Evolutionary conservation across 352 stramenopile species (phyloP).

Genomic region (Phytophthora capsici): DNA sequence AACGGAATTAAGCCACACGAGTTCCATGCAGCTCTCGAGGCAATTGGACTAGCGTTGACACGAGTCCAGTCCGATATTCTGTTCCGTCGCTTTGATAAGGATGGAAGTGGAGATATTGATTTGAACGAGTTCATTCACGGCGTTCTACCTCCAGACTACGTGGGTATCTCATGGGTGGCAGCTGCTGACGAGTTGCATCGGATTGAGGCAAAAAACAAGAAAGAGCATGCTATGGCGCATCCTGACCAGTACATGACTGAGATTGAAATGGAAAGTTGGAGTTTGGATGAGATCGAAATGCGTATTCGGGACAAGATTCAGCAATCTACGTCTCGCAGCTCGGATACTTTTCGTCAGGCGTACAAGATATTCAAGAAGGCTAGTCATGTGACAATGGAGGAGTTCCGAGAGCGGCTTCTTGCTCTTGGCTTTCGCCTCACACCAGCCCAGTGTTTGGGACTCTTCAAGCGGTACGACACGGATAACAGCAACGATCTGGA

Average conservation of each 20-base stretch:
- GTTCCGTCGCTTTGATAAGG: slow-evolving; percentile 73
- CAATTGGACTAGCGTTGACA: slow-evolving; percentile 61
- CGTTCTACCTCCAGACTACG: slow-evolving; percentile 78
- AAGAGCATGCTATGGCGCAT: slow-evolving; percentile 47
- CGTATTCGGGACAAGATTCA: slow-evolving; percentile 85
- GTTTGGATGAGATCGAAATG: slow-evolving; percentile 77
- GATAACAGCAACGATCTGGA: slow-evolving; percentile 83
- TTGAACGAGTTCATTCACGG: slow-evolving; percentile 85
- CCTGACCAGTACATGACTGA: slow-evolving; percentile 79
- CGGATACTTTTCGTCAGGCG: slow-evolving; percentile 80
- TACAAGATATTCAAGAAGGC: slow-evolving; percentile 86
- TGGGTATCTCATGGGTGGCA: slow-evolving; percentile 73
- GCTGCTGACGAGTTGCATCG: slow-evolving; percentile 76
- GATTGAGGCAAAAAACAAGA: slow-evolving; percentile 63
- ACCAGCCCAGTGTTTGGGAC: slow-evolving; percentile 56
- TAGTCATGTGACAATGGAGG: slow-evolving; percentile 71
- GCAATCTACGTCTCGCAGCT: slow-evolving; percentile 78
- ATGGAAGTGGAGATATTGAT: slow-evolving; percentile 82
- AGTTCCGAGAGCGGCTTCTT: slow-evolving; percentile 75
- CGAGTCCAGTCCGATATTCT: slow-evolving; percentile 63
- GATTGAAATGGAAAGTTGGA: slow-evolving; percentile 81
- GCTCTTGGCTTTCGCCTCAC: slow-evolving; percentile 78
- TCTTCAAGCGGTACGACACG: slow-evolving; percentile 80
- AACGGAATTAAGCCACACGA: slow-evolving; percentile 80
- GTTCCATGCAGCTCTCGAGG: slow-evolving; percentile 67